phyloP scores from a whole-genome alignment of 257 asterid genomes.

The Rubia yunnanensis region DNA sequence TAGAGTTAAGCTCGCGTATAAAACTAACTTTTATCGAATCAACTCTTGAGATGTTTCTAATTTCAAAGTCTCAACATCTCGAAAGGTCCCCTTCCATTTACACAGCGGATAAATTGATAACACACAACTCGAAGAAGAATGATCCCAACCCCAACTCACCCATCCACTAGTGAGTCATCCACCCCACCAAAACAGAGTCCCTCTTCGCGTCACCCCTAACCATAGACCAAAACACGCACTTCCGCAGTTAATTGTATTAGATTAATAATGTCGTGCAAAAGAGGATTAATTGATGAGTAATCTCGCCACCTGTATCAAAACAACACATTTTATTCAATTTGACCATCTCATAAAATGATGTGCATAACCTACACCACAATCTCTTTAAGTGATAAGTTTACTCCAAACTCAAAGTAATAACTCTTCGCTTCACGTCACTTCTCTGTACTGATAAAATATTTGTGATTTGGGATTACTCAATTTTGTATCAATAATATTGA shows the following conservation, averaged over 20 bases:
- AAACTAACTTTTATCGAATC: too few species aligned
- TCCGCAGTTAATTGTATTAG: not conserved
- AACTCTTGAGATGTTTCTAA: too few species aligned
- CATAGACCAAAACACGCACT: not conserved
- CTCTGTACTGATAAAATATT: too few species aligned
- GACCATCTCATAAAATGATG: not conserved
- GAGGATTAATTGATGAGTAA: not conserved
- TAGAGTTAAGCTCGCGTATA: too few species aligned
- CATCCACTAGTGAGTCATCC: not conserved
- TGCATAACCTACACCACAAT: too few species aligned
- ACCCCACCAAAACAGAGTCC: not conserved
- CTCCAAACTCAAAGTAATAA: too few species aligned
- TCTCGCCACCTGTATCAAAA: not conserved
- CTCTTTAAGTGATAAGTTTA: too few species aligned
- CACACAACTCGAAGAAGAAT: not conserved
- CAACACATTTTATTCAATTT: not conserved
- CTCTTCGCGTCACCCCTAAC: not conserved
- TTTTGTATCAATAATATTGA: too few species aligned
- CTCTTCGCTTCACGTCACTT: too few species aligned
- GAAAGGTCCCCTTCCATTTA: conserved; percentile 1
- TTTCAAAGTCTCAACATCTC: not conserved
- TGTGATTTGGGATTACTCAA: too few species aligned
- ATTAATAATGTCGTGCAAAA: not conserved
- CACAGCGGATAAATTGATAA: not conserved
- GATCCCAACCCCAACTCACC: conserved; percentile 2